Percentiles rank a stretch among this genome's conserved stretches.
These are phyloP conservation scores for Heterobasidion irregulare DNA, from an alignment of 1,284 basidiomycete species.

Conservation along the genomic window DNA sequence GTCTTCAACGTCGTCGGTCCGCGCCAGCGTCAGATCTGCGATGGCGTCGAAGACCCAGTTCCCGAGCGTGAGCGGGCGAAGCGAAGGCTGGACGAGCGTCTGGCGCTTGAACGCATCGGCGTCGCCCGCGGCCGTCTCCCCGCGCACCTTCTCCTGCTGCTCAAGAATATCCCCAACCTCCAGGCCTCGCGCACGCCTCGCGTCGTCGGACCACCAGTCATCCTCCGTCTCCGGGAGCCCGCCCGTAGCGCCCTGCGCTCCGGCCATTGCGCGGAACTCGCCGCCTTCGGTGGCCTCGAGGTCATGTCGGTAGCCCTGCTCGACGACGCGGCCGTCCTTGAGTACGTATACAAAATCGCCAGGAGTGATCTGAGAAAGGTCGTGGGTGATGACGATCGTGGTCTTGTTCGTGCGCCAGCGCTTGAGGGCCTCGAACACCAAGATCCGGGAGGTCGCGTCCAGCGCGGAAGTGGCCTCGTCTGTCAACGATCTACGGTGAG, in stretches of 20 bases:
- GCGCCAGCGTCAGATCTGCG: conserved; percentile 46
- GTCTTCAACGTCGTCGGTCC: neutral
- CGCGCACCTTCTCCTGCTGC: conserved; percentile 26
- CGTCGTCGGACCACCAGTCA: conserved; percentile 19
- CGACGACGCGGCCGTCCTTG: conserved; percentile 72
- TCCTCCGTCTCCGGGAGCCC: conserved; percentile 34
- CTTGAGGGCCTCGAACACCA: conserved; percentile 87
- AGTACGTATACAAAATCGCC: conserved; percentile 92
- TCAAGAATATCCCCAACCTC: conserved; percentile 33
- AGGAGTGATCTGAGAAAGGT: conserved; percentile 74
- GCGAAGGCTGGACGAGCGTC: conserved; percentile 23
- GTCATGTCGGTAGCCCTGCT: conserved; percentile 82
- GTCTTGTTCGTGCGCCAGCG: conserved; percentile 78
- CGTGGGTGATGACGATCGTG: conserved; percentile 96
- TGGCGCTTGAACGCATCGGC: conserved; percentile 23
- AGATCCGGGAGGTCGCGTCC: conserved; percentile 80
- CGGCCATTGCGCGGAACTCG: conserved; percentile 52
- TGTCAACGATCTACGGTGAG: conserved; percentile 23
- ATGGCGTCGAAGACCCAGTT: conserved; percentile 78
- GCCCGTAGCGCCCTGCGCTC: conserved; percentile 37
- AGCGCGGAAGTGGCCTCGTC: conserved; percentile 97
- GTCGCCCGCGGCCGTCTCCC: conserved; percentile 18
- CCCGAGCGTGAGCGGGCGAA: conserved; percentile 34
- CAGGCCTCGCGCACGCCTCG: conserved; percentile 26
- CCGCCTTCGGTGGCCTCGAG: conserved; percentile 49